A percentile compares a stretch with the other conserved stretches of the same genome.
Evolutionary conservation across 495 filamentous ascomycete species (phyloP).

Genomic region (Penicillium ochrochloron): DNA sequence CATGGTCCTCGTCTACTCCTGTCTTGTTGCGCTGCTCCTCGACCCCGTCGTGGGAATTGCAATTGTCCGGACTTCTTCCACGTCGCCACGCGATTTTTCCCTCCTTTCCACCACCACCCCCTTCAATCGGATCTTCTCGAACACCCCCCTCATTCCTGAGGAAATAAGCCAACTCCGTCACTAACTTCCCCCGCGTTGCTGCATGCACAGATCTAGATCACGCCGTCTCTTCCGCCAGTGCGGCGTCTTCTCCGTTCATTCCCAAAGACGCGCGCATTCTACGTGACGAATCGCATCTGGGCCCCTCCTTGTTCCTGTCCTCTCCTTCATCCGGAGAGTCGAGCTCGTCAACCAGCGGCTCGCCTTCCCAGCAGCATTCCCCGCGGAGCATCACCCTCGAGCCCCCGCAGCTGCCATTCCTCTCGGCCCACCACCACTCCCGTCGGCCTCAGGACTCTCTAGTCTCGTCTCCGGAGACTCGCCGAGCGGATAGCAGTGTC

Average conservation of each 20-base stretch:
- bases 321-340: slow-evolving; percentile 46
- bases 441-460: slow-evolving; percentile 43
- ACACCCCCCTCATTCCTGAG: slow-evolving; percentile 18
- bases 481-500: slow-evolving; percentile 48
- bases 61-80: slow-evolving; percentile 5
- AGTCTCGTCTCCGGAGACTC: slow-evolving; percentile 49
- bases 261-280: slow-evolving; percentile 34
- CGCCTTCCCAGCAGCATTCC: slow-evolving; percentile 37
- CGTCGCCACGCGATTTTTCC: slow-evolving; percentile 32
- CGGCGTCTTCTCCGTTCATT: slow-evolving; percentile 46
- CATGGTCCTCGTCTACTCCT: background rate
- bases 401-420: slow-evolving; percentile 41
- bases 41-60: background rate
- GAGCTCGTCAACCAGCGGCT: slow-evolving; percentile 44
- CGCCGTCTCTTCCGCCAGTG: slow-evolving; percentile 46
- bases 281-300: slow-evolving; percentile 41
- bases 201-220: slow-evolving; percentile 45
- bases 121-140: slow-evolving; percentile 13
- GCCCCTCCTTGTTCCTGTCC: slow-evolving; percentile 38
- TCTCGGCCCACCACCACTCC: slow-evolving; percentile 31
- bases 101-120: slow-evolving; percentile 10
- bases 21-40: background rate
- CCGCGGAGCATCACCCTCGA: slow-evolving; percentile 39
- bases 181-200: slow-evolving; percentile 25
- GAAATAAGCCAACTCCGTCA: background rate